These are phyloP conservation scores for Colletotrichum sp. DNA, from an alignment of 2,329 filamentous ascomycete genomes.

Conservation along the genomic window DNA sequence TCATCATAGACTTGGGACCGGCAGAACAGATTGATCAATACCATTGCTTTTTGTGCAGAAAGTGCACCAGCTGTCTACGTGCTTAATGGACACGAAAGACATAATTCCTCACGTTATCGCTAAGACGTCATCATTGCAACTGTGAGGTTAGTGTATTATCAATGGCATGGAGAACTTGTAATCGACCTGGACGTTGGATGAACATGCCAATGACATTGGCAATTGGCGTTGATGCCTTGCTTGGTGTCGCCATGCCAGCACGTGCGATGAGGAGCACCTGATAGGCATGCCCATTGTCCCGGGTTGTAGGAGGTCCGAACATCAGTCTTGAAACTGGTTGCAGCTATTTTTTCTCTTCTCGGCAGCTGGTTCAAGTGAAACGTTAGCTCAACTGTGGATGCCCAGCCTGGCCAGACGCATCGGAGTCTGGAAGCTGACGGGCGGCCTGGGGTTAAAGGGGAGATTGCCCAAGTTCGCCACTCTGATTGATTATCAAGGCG, in stretches of 20 bases:
- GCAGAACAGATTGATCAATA: background rate
- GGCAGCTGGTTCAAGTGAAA: background rate
- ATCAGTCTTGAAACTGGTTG: background rate
- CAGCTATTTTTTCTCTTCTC: background rate
- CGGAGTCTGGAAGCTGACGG: background rate
- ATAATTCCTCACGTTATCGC: background rate
- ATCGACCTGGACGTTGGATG: background rate
- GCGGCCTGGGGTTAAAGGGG: background rate
- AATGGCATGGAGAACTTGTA: background rate
- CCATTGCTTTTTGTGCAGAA: background rate
- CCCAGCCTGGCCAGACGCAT: background rate
- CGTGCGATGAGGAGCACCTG: background rate
- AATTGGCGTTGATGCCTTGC: background rate
- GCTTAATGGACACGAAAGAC: rapidly evolving
- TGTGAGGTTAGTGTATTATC: background rate
- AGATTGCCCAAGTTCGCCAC: background rate
- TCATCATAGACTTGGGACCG: background rate
- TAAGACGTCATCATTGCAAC: background rate
- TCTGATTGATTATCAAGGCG: background rate
- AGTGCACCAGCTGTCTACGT: rapidly evolving
- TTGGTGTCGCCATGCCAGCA: background rate
- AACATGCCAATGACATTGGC: background rate
- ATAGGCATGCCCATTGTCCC: background rate
- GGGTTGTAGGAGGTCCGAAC: background rate
- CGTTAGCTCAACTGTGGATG: background rate